Conservation (phyloP, 305 asterid genomes). For the Solanum chacoense region DNA sequence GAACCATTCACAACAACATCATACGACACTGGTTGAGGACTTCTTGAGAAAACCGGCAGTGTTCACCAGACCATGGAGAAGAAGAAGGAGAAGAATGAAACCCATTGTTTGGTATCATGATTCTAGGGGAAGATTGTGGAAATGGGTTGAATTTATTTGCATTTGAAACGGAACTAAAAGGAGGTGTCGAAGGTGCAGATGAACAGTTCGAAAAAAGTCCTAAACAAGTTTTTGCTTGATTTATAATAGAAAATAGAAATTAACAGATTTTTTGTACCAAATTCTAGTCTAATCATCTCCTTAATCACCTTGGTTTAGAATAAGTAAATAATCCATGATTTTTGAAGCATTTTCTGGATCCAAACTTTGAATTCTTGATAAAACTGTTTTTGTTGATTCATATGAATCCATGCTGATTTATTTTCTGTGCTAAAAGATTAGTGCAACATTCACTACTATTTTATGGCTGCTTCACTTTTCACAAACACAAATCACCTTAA, state of each 20-base stretch:
- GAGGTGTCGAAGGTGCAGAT: slow-evolving; percentile 24
- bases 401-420: slow-evolving; percentile 44
- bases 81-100: slow-evolving; percentile 39
- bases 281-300: slow-evolving; percentile 79
- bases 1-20: slow-evolving; percentile 34
- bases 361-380: slow-evolving; percentile 63
- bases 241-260: slow-evolving; percentile 23
- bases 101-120: slow-evolving; percentile 43
- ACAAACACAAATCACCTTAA: neutral
- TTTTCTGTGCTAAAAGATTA: neutral
- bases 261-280: slow-evolving; percentile 50
- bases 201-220: slow-evolving; percentile 24
- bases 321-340: slow-evolving; percentile 69
- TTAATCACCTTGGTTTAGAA: slow-evolving; percentile 47
- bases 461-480: neutral
- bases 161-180: slow-evolving; percentile 1
- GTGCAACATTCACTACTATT: neutral
- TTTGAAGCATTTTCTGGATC: slow-evolving; percentile 85
- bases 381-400: slow-evolving; percentile 63
- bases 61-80: slow-evolving; percentile 19
- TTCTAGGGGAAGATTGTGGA: slow-evolving; percentile 44
- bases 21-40: slow-evolving; percentile 26
- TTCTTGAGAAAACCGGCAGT: slow-evolving; percentile 20
- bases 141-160: slow-evolving; percentile 26
- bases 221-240: slow-evolving; percentile 38